Conservation (phyloP, 257 asterid genomes). For the Rehmannia glutinosa region DNA sequence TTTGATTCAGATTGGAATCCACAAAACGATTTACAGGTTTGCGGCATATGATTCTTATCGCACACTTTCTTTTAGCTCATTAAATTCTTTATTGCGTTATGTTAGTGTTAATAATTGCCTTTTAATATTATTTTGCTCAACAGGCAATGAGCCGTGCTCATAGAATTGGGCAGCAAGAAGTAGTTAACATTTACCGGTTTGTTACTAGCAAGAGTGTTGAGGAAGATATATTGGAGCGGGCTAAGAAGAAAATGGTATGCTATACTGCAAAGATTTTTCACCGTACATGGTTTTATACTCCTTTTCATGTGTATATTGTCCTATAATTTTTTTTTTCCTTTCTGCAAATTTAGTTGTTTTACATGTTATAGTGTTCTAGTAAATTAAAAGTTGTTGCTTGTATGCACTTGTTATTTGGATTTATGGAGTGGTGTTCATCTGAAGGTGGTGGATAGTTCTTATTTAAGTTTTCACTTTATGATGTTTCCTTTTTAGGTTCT, state of each 20-base stretch:
- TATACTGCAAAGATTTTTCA: constrained; percentile 5
- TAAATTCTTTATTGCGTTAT: not conserved
- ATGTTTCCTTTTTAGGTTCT: constrained; percentile 55
- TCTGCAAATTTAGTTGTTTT: not conserved
- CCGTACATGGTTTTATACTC: not conserved
- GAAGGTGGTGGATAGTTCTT: constrained; percentile 8
- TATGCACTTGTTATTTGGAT: not conserved
- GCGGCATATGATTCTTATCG: constrained; percentile 11
- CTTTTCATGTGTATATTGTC: not conserved
- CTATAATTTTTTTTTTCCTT: constrained; percentile 2
- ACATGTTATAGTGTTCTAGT: not conserved
- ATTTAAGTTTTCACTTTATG: constrained; percentile 19
- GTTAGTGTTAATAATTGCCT: not conserved
- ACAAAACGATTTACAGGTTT: constrained; percentile 97
- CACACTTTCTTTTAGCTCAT: constrained; percentile 1
- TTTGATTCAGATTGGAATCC: constrained; percentile 99
- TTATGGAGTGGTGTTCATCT: not conserved
- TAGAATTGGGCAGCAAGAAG: constrained; percentile 99
- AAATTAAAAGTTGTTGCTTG: not conserved
- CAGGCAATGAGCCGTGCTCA: constrained; percentile 99
- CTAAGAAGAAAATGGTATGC: constrained; percentile 96
- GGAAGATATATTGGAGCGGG: constrained; percentile 99
- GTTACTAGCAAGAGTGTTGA: constrained; percentile 99
- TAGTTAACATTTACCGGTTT: constrained; percentile 93
- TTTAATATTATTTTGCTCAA: constrained; percentile 19